These are phyloP conservation scores for Starmerella apis DNA, from an alignment of 805 yeast species.

Conservation along the genomic window DNA sequence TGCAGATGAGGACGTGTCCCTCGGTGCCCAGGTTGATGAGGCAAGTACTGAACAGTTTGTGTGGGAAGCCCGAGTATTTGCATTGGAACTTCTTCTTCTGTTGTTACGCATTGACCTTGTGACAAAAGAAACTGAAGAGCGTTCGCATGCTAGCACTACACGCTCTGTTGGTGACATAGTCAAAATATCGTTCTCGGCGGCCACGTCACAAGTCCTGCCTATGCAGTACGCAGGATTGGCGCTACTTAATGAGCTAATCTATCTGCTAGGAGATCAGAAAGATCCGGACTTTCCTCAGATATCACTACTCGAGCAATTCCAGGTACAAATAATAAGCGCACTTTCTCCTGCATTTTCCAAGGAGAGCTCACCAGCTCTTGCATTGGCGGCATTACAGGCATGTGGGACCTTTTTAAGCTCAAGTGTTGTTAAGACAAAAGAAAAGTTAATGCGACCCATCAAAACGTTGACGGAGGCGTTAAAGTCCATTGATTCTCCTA, in stretches of 20 bases:
- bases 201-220: slow-evolving; percentile 56
- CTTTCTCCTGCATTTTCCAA: slow-evolving; percentile 72
- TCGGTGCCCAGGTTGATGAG: slow-evolving; percentile 22
- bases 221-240: slow-evolving; percentile 57
- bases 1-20: slow-evolving; percentile 36
- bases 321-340: slow-evolving; percentile 87
- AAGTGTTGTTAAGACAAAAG: slow-evolving; percentile 40
- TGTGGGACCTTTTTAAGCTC: slow-evolving; percentile 65
- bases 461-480: slow-evolving; percentile 56
- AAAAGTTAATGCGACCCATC: slow-evolving; percentile 46
- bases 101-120: slow-evolving; percentile 24
- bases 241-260: slow-evolving; percentile 53
- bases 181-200: slow-evolving; percentile 66
- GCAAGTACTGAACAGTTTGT: slow-evolving; percentile 32
- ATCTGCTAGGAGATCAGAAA: slow-evolving; percentile 46
- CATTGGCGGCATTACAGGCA: slow-evolving; percentile 65
- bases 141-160: slow-evolving; percentile 25
- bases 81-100: slow-evolving; percentile 32
- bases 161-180: slow-evolving; percentile 46
- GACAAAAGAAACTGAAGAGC: slow-evolving; percentile 22
- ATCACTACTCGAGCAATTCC: slow-evolving; percentile 77
- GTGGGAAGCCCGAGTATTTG: slow-evolving; percentile 38
- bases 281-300: slow-evolving; percentile 67
- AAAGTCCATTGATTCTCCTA: slow-evolving; percentile 39
- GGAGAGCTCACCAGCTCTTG: slow-evolving; percentile 62